Base-by-base conservation (phyloP, 2,329 filamentous ascomycete genomes). In the Cercospora sojina region DNA sequence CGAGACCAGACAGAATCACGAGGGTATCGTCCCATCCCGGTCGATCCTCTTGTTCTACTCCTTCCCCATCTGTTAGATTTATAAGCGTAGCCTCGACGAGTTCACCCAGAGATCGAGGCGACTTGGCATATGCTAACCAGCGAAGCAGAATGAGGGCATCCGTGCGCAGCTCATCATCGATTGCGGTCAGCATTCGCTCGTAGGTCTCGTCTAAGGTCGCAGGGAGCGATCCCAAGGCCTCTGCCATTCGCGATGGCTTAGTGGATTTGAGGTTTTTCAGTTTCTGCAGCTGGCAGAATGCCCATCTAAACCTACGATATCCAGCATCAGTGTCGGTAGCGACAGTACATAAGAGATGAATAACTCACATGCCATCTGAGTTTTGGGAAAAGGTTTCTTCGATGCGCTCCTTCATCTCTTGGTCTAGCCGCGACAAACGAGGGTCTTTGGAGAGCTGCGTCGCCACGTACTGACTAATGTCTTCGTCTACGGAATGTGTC, bases 261-360 rank as follows among this genome's bases (percentile, higher is more conserved):
- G 61, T 65, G 23, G 64, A 67, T 51, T 70, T 69, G 3, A 67
- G 59, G 29, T 67, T 71, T 29, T 69, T 68, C 13, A 75, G 65
- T 64, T 69, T 70, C 27, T 74, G 64, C 49, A 74, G 41, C 60
- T 74, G 70, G 43, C 72, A 74, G 62, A 64, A 69, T 13, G 64
- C 73, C 72, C 72, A 75, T 57, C 73, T 58, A 57, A 75, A 75
- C 73, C 73, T 75, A 47, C 13, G 53, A 35, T 3, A 16, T 7
- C 2, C 3, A 58, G 8, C 31, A 9, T 20, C 38, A 12, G 29
- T n/a, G 10, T 18, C 3, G 18, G 29, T 12, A 32, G 29, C 29
- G 16, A 41, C 5, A 12, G 1, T 6, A 31, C 5, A 3, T 10
- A 31, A 10, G 8, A 31, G 9, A 31, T 9, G 2, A 31, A 31